These are phyloP conservation scores for Termitomyces sp. DNA, from an alignment of 768 basidiomycete species.

Conservation along the genomic window DNA sequence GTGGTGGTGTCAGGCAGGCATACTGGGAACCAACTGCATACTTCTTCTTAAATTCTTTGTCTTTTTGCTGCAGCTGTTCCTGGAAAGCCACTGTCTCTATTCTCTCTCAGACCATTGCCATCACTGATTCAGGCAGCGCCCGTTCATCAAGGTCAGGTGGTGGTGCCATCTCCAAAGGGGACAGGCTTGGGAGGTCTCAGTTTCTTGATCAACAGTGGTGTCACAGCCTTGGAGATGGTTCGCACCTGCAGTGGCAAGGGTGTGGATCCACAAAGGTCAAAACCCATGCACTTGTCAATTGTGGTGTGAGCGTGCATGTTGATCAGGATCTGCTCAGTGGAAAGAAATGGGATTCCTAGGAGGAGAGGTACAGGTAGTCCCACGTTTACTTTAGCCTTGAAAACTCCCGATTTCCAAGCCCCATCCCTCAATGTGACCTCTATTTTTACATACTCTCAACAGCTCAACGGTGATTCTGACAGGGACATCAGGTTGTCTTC, in stretches of 20 bases:
- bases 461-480: neutral
- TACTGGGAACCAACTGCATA: neutral
- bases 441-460: slow-evolving; percentile 9
- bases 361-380: no score
- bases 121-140: neutral
- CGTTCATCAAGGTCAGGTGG: neutral
- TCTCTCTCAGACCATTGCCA: neutral
- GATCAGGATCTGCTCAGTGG: slow-evolving; percentile 18
- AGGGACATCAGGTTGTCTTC: no score
- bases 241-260: no score
- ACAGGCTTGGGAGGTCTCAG: no score
- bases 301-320: neutral
- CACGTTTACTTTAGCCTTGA: no score
- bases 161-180: neutral
- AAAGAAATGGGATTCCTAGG: no score
- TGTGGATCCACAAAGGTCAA: neutral
- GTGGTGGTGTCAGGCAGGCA: neutral
- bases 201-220: neutral
- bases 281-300: neutral
- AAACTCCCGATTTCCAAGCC: no score
- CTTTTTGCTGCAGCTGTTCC: neutral
- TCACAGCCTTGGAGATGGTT: no score
- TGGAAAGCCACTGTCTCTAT: neutral
- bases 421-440: no score
- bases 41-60: neutral